A percentile compares a stretch with the other conserved stretches of the same genome.
phyloP scores from a whole-genome alignment of 2,329 filamentous ascomycete genomes.

The Colletotrichum eleusines region DNA sequence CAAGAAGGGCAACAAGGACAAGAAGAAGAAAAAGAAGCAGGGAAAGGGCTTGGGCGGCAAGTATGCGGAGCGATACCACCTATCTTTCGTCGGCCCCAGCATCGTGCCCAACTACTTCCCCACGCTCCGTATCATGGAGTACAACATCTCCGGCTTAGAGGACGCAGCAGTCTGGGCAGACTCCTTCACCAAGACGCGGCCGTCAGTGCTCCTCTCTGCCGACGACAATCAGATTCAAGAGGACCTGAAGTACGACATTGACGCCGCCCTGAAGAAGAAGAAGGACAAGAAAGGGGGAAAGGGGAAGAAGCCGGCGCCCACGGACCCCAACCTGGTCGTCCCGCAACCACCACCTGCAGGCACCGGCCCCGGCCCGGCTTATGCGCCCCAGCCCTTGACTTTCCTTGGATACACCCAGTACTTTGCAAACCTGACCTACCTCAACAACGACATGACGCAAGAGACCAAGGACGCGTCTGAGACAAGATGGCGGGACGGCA shows the following conservation, averaged over 20 bases:
- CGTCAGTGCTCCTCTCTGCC: constrained; percentile 4
- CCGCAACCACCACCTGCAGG: constrained; percentile 80
- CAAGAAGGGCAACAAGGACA: constrained; percentile 54
- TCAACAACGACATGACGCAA: constrained; percentile 78
- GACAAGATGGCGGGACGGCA: constrained; percentile 72
- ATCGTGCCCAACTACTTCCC: constrained; percentile 95
- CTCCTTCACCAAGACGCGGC: constrained; percentile 26
- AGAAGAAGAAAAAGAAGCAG: constrained; percentile 64
- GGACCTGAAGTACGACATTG: constrained; percentile 48
- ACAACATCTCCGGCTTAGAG: constrained; percentile 87
- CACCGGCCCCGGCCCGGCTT: constrained; percentile 86
- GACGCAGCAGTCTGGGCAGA: constrained; percentile 61
- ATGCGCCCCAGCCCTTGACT: constrained; percentile 85
- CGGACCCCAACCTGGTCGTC: constrained; percentile 71
- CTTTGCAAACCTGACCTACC: constrained; percentile 90
- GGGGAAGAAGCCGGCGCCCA: constrained; percentile 50
- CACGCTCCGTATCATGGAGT: constrained; percentile 89
- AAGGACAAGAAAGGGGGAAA: constrained; percentile 60
- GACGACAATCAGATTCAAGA: constrained; percentile 42
- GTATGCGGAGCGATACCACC: constrained; percentile 86
- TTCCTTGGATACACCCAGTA: constrained; percentile 88
- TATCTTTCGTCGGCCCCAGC: constrained; percentile 85
- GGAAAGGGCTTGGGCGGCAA: constrained; percentile 76
- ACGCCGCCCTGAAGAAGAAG: constrained; percentile 51
- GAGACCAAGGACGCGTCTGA: constrained; percentile 49